phyloP scores from a whole-genome alignment of 208 protist genomes.

The Wallacemonas sp. region DNA sequence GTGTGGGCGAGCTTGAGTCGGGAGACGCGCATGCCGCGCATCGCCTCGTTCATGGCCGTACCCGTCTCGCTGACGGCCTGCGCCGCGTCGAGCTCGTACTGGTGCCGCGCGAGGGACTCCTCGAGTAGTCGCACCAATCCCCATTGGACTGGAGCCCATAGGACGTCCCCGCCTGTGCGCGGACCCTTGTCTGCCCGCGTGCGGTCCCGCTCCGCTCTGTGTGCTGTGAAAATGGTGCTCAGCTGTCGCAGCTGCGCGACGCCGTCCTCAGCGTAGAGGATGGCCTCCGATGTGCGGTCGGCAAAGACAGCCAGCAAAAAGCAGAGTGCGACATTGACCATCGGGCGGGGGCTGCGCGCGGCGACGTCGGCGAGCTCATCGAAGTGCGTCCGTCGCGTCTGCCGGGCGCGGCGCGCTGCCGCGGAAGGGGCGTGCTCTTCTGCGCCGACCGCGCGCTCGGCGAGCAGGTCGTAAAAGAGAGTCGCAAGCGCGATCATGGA shows the following conservation, averaged over 20 bases:
- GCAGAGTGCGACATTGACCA: constrained; percentile 42
- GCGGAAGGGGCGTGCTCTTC: not conserved
- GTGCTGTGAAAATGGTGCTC: constrained; percentile 4
- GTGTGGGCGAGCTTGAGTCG: not conserved
- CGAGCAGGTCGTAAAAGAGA: constrained; percentile 25
- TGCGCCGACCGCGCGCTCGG: not conserved
- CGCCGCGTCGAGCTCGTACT: constrained; percentile 45
- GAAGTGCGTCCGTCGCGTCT: constrained; percentile 4
- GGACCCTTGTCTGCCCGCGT: not conserved
- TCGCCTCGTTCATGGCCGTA: not conserved
- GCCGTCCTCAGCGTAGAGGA: constrained; percentile 27
- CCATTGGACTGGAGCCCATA: constrained; percentile 18
- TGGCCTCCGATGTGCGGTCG: constrained; percentile 3
- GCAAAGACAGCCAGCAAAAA: constrained; percentile 44
- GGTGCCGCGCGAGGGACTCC: constrained; percentile 31
- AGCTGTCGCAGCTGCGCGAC: constrained; percentile 31
- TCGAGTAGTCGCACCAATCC: constrained; percentile 31
- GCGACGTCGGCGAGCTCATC: constrained; percentile 1
- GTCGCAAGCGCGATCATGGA: constrained; percentile 13
- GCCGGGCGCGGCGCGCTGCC: not conserved
- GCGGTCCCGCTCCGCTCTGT: not conserved
- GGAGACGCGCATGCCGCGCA: constrained; percentile 16
- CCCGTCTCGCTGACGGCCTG: constrained; percentile 22
- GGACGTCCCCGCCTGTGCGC: not conserved
- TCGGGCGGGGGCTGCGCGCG: constrained; percentile 22